phyloP scores from a whole-genome alignment of 176 grass and related monocot genomes.

The Triticum dicoccoides region DNA sequence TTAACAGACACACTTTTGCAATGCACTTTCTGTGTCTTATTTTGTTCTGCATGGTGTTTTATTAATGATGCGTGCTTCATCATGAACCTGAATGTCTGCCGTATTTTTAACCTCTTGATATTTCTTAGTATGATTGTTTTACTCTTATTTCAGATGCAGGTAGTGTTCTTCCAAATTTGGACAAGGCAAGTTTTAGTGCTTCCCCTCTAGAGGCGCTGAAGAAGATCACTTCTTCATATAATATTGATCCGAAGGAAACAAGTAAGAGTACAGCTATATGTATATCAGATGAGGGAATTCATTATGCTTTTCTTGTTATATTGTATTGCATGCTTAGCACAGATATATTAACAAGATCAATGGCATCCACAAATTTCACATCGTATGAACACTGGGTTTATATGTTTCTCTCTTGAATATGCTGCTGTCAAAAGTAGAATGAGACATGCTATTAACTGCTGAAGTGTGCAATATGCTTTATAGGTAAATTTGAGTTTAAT shows the following conservation, averaged over 20 bases:
- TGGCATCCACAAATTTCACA: conserved; percentile 14
- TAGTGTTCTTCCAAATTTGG: conserved; percentile 30
- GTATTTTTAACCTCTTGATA: neutral
- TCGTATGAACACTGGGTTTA: neutral
- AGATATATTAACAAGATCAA: conserved; percentile 3
- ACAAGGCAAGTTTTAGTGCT: conserved; percentile 22
- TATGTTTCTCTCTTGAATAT: conserved; percentile 12
- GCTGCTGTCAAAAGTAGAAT: conserved; percentile 2
- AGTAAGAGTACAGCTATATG: conserved; percentile 36
- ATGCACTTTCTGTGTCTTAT: neutral
- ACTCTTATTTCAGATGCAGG: conserved; percentile 37
- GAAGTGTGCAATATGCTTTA: neutral
- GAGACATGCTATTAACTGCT: conserved; percentile 27
- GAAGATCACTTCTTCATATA: conserved; percentile 31
- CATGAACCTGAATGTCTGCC: conserved; percentile 10
- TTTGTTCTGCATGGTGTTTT: neutral
- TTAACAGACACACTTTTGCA: neutral
- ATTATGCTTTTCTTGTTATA: conserved; percentile 2
- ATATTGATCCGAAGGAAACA: conserved; percentile 42
- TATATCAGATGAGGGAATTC: neutral
- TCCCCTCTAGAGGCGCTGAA: conserved; percentile 30
- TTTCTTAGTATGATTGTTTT: conserved; percentile 28
- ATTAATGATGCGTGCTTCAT: conserved; percentile 27
- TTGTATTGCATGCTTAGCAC: neutral
- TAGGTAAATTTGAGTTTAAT: neutral